Evolutionary conservation across 2,329 filamentous ascomycete genomes (phyloP).

Genomic region (Trichoderma lentiforme): DNA sequence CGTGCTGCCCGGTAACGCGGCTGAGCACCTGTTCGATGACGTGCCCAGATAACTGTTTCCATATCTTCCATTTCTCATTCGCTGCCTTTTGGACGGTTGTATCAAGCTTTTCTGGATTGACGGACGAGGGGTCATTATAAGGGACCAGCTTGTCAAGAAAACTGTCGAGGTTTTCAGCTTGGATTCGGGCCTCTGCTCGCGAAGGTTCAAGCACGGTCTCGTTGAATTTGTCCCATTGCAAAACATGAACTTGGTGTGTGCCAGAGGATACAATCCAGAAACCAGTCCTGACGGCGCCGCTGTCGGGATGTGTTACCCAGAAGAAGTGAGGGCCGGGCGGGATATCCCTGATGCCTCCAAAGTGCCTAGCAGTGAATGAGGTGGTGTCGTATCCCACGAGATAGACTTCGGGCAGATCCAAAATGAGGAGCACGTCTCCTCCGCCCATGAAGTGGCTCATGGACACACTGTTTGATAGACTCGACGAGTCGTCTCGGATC

Average conservation of each 20-base stretch:
- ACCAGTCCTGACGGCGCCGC: conserved; percentile 50
- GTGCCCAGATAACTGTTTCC: conserved; percentile 49
- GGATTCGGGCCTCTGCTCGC: conserved; percentile 43
- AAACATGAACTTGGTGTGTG: conserved; percentile 39
- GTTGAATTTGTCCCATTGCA: conserved; percentile 55
- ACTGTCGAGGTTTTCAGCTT: conserved; percentile 39
- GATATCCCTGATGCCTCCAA: conserved; percentile 54
- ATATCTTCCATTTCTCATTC: conserved; percentile 39
- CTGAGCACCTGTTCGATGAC: conserved; percentile 45
- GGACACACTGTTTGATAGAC: background rate
- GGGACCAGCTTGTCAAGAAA: conserved; percentile 43
- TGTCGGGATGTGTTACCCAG: conserved; percentile 52
- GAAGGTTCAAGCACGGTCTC: conserved; percentile 52
- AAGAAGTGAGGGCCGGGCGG: conserved; percentile 57
- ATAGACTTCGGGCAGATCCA: conserved; percentile 49
- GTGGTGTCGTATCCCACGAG: conserved; percentile 53
- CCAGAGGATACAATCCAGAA: conserved; percentile 52
- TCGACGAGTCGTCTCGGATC: conserved; percentile 3
- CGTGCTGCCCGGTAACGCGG: conserved; percentile 44
- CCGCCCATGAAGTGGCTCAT: conserved; percentile 33
- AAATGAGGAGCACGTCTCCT: conserved; percentile 52
- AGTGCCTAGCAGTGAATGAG: conserved; percentile 45
- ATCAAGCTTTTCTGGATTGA: conserved; percentile 18
- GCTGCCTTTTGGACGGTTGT: conserved; percentile 21
- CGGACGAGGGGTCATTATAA: conserved; percentile 39